These are phyloP conservation scores for Pichia terricola DNA, from an alignment of 1,139 yeast genomes.

Conservation along the genomic window DNA sequence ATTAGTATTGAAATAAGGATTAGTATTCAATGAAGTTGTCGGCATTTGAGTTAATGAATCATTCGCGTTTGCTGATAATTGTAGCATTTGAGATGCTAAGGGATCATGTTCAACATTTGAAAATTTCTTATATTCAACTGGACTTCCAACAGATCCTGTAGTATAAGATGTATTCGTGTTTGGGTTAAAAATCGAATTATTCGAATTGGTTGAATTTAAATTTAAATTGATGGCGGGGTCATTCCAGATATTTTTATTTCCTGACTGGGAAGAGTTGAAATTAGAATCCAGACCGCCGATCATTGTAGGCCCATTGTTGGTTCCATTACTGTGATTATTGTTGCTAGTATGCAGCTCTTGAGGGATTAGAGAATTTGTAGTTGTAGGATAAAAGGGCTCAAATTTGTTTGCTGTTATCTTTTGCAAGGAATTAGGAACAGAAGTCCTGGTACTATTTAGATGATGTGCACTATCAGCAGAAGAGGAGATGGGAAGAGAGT, in stretches of 20 bases:
- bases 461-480: background rate
- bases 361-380: no score
- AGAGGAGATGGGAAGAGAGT: background rate
- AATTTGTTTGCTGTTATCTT: no score
- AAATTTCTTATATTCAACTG: slow-evolving; percentile 11
- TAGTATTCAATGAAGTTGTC: slow-evolving; percentile 9
- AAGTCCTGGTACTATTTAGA: background rate
- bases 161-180: background rate
- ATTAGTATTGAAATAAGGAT: slow-evolving; percentile 6
- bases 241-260: background rate
- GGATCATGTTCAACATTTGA: slow-evolving; percentile 20
- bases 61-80: slow-evolving; percentile 9
- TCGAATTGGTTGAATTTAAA: no score
- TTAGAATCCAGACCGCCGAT: no score
- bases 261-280: no score
- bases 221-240: background rate
- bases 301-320: no score
- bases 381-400: background rate
- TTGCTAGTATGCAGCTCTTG: no score
- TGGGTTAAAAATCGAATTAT: background rate
- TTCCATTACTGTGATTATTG: no score
- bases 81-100: slow-evolving; percentile 20
- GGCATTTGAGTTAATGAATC: slow-evolving; percentile 3
- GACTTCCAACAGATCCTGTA: background rate
- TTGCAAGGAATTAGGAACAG: background rate